Base-by-base conservation (phyloP, 371 early-diverging fungal species). In the Blastocladiella emersonii region DNA sequence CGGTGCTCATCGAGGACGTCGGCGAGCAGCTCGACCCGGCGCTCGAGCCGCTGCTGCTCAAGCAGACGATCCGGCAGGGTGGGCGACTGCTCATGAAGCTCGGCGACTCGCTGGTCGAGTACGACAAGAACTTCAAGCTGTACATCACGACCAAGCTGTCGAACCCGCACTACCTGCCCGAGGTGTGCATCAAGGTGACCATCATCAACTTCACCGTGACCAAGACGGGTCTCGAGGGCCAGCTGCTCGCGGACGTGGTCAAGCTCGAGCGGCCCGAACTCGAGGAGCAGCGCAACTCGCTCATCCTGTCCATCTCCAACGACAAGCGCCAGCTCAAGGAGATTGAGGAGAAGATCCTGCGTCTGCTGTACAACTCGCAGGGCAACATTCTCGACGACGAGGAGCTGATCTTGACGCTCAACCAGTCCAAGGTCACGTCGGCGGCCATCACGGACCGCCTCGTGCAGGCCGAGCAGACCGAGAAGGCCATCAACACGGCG, bases 361-460 rank as follows among this genome's bases (percentile, higher is more conserved):
- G 78, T 62, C 71, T 81, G 17, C 67, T 81, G 15, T 81, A 79
- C 23, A 76, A 78, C 0, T 78, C 80, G n/a, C 82, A 81, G 66
- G 82, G 82, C 27, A 74, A 74, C 63, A 79, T 80, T 23, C 79
- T 81, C 2, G 82, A 81, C 64, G 82, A 81, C 64, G 82, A 81
- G 67, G 70, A 80, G 3, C 66, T 81, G 66, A 81, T 81, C 62
- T 77, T 79, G 56, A 80, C 82, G 1, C 65, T 81, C 23, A 77
- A 71, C 17, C 80, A 79, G 2, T 80, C 80, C 3, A 81, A 81
- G 61, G 80, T 75, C 48, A 81, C 82, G 0, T 78, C 79, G 23
- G 75, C 77, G 60, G 82, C 79, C 65, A 81, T 81, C 66, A 74
- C 74, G 59, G 67, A 68, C 57, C 79, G 79, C 61, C 79, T 81